Evolutionary conservation across 805 yeast species (phyloP).

Genomic region (Hanseniaspora vineae): DNA sequence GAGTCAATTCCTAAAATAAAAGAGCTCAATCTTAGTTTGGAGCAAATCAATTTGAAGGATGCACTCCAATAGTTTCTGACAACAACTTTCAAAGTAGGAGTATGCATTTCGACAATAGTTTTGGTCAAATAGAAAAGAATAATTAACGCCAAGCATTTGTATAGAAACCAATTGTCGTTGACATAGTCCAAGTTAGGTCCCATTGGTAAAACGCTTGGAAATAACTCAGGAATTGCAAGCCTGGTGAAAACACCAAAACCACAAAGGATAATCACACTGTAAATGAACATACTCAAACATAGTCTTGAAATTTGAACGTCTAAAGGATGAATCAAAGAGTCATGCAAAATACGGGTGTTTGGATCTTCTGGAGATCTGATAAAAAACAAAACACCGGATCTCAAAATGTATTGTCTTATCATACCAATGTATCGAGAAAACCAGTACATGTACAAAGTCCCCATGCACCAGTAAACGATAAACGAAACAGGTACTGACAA

Average conservation of each 20-base stretch:
- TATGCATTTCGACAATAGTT: conserved; percentile 1
- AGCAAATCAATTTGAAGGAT: conserved; percentile 42
- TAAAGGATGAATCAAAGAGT: conserved; percentile 71
- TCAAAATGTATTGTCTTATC: conserved; percentile 55
- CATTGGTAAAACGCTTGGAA: conserved; percentile 16
- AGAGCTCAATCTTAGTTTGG: conserved; percentile 61
- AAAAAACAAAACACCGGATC: conserved; percentile 85
- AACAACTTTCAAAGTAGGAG: conserved; percentile 21
- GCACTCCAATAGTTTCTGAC: conserved; percentile 46
- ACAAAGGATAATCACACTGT: conserved; percentile 53
- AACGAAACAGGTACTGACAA: conserved; percentile 17
- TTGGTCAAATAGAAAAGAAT: conserved; percentile 9
- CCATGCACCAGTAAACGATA: conserved; percentile 46
- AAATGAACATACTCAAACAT: conserved; percentile 57
- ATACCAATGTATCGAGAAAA: conserved; percentile 81
- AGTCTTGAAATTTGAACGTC: conserved; percentile 60
- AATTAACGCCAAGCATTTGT: conserved; percentile 1
- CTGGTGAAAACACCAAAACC: conserved; percentile 65
- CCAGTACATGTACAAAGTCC: conserved; percentile 77
- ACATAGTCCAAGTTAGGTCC: conserved; percentile 13
- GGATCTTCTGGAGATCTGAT: conserved; percentile 94
- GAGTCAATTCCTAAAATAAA: conserved; percentile 54
- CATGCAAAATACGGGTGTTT: conserved; percentile 71
- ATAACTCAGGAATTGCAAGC: conserved; percentile 27
- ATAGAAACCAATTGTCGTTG: conserved; percentile 6